A percentile compares a stretch with the other conserved stretches of the same genome.
These are phyloP conservation scores for Calocybe cyanea DNA, from an alignment of 768 basidiomycete genomes.

Conservation along the genomic window DNA sequence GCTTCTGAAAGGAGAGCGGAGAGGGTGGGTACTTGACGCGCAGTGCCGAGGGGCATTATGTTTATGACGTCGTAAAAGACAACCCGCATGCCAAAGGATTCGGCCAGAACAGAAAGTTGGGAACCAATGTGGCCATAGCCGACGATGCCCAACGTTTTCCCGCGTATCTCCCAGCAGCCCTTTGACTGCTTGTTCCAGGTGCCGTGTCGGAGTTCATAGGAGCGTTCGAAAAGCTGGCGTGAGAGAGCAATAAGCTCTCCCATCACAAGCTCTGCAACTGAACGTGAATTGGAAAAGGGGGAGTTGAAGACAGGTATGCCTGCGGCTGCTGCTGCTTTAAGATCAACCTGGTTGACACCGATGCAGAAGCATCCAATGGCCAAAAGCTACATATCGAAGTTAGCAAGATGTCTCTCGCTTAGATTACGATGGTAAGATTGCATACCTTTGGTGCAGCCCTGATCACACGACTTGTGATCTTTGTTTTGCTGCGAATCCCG, in stretches of 20 bases:
- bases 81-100: conserved; percentile 94
- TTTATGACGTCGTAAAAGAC: conserved; percentile 94
- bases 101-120: conserved; percentile 94
- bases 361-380: conserved; percentile 99
- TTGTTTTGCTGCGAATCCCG: conserved; percentile 97
- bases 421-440: conserved; percentile 3
- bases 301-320: conserved; percentile 99
- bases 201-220: conserved; percentile 82
- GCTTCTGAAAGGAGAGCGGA: conserved; percentile 67
- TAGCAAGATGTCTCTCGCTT: not conserved
- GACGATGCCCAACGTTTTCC: conserved; percentile 96
- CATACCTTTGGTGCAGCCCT: conserved; percentile 81
- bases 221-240: conserved; percentile 87
- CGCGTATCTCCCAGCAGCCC: conserved; percentile 95
- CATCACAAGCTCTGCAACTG: conserved; percentile 97
- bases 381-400: conserved; percentile 59
- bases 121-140: conserved; percentile 99
- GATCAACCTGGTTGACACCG: conserved; percentile 97
- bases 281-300: conserved; percentile 97
- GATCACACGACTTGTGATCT: conserved; percentile 87
- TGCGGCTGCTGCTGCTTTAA: conserved; percentile 72
- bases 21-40: conserved; percentile 84
- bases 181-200: conserved; percentile 99
- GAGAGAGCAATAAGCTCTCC: conserved; percentile 91
- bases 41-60: conserved; percentile 96